A percentile compares a stretch with the other conserved stretches of the same genome.
phyloP scores from a whole-genome alignment of 768 basidiomycete genomes.

The Obba rivulosa region DNA sequence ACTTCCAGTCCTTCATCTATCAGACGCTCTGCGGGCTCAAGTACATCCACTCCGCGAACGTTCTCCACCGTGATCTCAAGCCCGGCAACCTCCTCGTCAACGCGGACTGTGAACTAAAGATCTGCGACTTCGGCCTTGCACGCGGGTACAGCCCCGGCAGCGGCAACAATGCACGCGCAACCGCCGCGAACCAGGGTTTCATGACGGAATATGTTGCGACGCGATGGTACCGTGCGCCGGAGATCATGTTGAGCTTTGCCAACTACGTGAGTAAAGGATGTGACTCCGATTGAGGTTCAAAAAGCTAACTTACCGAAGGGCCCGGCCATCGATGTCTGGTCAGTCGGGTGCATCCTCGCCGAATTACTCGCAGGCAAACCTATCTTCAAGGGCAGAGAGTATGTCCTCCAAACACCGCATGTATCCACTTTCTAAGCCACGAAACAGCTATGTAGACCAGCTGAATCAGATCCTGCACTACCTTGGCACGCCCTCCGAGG shows the following conservation, averaged over 20 bases:
- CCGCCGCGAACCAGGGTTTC: slow-evolving; percentile 84
- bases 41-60: slow-evolving; percentile 97
- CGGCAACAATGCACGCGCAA: slow-evolving; percentile 41
- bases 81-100: slow-evolving; percentile 95
- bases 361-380: slow-evolving; percentile 92
- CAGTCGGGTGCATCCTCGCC: slow-evolving; percentile 91
- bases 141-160: slow-evolving; percentile 87
- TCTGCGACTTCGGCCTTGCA: slow-evolving; percentile 98
- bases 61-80: slow-evolving; percentile 94
- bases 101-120: slow-evolving; percentile 97
- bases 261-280: slow-evolving; percentile 64
- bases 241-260: slow-evolving; percentile 97
- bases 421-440: slow-evolving; percentile 4
- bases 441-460: slow-evolving; percentile 88
- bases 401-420: slow-evolving; percentile 1
- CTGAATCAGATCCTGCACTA: slow-evolving; percentile 97
- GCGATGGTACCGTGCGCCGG: slow-evolving; percentile 96
- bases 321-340: slow-evolving; percentile 94
- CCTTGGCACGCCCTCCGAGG: slow-evolving; percentile 96
- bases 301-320: slow-evolving; percentile 41
- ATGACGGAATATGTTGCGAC: slow-evolving; percentile 99
- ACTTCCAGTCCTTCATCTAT: slow-evolving; percentile 96
- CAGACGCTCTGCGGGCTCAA: slow-evolving; percentile 98
- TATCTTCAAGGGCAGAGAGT: slow-evolving; percentile 97
- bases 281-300: not conserved